These are phyloP conservation scores for Sporothrix globosa DNA, from an alignment of 2,329 filamentous ascomycete species.

Conservation along the genomic window DNA sequence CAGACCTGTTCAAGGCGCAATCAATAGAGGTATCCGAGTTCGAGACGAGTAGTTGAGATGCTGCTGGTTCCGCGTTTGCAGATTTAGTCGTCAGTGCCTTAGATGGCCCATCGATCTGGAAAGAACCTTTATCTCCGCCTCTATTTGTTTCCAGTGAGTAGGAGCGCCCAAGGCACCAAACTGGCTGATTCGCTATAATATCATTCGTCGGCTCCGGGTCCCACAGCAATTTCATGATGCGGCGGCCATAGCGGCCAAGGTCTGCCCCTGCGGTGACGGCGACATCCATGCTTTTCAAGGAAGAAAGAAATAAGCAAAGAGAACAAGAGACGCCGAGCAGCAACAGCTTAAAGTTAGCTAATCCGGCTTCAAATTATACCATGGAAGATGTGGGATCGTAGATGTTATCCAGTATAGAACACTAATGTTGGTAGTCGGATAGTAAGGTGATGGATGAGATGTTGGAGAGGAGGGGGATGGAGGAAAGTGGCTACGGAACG, in stretches of 20 bases:
- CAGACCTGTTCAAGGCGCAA: conserved; percentile 56
- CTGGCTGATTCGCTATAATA: conserved; percentile 64
- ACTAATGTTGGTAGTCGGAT: no score
- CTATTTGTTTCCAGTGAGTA: conserved; percentile 50
- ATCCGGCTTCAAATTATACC: no score
- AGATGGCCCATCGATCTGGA: conserved; percentile 23
- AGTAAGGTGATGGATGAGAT: background rate
- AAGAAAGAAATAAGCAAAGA: no score
- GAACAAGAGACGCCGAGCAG: no score
- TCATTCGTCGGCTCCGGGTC: conserved; percentile 87
- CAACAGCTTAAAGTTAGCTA: no score
- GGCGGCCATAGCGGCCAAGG: conserved; percentile 73
- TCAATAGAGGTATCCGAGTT: conserved; percentile 52
- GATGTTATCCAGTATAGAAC: no score
- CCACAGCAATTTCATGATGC: conserved; percentile 89
- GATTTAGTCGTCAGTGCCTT: conserved; percentile 30
- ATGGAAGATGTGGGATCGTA: no score
- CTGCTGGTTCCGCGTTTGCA: conserved; percentile 1
- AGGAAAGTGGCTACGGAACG: background rate
- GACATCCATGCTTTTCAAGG: conserved; percentile 41
- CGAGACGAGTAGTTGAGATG: conserved; percentile 32
- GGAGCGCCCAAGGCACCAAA: conserved; percentile 76
- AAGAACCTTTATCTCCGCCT: conserved; percentile 33
- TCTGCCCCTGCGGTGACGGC: conserved; percentile 62
- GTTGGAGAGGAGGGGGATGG: background rate